phyloP scores from a whole-genome alignment of 2,329 filamentous ascomycete genomes.

The Rachicladosporium sp. region DNA sequence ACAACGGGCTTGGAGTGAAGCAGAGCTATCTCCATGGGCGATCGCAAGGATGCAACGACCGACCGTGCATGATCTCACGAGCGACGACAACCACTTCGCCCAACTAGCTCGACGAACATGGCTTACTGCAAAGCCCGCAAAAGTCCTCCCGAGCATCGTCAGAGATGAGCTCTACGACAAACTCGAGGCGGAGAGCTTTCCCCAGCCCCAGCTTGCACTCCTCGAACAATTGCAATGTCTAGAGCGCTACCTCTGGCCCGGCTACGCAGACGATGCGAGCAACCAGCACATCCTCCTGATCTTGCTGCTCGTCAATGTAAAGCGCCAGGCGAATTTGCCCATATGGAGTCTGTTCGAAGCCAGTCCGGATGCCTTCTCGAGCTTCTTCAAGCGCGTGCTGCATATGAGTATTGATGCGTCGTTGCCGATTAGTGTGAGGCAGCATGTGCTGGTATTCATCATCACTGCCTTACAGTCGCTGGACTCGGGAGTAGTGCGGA shows the following conservation, averaged over 20 bases:
- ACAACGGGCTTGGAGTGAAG: no score
- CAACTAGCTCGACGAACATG: constrained; percentile 74
- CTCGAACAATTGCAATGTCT: constrained; percentile 84
- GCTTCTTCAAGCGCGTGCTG: constrained; percentile 76
- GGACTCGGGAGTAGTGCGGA: constrained; percentile 76
- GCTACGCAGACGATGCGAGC: constrained; percentile 66
- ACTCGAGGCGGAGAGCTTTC: constrained; percentile 70
- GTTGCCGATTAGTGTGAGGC: constrained; percentile 41
- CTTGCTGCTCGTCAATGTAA: constrained; percentile 74
- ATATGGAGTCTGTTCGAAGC: constrained; percentile 78
- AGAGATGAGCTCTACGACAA: constrained; percentile 83
- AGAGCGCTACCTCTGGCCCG: constrained; percentile 92
- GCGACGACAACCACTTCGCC: constrained; percentile 48
- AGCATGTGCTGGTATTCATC: constrained; percentile 77
- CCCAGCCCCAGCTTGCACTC: constrained; percentile 62
- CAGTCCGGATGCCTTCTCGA: constrained; percentile 70
- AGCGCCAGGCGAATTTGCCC: constrained; percentile 73
- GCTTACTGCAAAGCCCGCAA: constrained; percentile 55
- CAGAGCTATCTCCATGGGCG: no score
- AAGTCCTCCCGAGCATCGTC: constrained; percentile 67
- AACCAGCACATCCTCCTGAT: constrained; percentile 86
- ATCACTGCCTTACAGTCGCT: constrained; percentile 89
- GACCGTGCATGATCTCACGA: constrained; percentile 56
- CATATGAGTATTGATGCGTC: constrained; percentile 59
- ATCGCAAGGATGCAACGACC: constrained; percentile 35